A percentile compares a stretch with the other conserved stretches of the same genome.
Conservation (phyloP, 1,284 basidiomycete genomes). For the Pseudozyma tsukubaensis region DNA sequence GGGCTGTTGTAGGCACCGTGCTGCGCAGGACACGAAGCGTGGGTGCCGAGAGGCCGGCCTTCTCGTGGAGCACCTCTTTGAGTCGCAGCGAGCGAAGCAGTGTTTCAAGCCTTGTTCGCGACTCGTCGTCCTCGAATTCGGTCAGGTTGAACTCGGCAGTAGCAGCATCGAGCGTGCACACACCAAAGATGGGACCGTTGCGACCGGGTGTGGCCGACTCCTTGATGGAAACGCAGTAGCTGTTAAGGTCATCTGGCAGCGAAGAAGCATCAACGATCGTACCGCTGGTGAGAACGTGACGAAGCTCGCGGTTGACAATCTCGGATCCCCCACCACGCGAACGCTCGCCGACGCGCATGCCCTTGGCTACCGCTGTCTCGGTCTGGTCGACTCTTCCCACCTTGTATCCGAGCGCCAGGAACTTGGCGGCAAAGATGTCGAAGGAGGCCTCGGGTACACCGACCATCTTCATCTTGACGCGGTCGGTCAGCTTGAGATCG, state of each 20-base stretch:
- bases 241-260: conserved; percentile 90
- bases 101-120: conserved; percentile 91
- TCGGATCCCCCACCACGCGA: conserved; percentile 71
- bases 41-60: conserved; percentile 73
- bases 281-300: conserved; percentile 95
- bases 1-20: conserved; percentile 55
- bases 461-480: conserved; percentile 96
- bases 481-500: conserved; percentile 75
- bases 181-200: conserved; percentile 76
- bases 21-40: conserved; percentile 62
- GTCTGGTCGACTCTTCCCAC: conserved; percentile 95
- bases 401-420: conserved; percentile 81
- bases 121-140: conserved; percentile 90
- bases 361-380: conserved; percentile 83
- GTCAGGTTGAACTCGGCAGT: conserved; percentile 96
- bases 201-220: conserved; percentile 67
- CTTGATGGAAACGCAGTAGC: conserved; percentile 91
- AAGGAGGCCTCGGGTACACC: conserved; percentile 95
- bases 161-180: conserved; percentile 94
- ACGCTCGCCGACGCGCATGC: conserved; percentile 73
- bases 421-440: conserved; percentile 73
- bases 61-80: conserved; percentile 91
- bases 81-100: conserved; percentile 90
- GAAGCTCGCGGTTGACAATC: conserved; percentile 77
- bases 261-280: conserved; percentile 92